Evolutionary conservation across 164 flowering plant genomes (phyloP).

Genomic region (Platanus orientalis): DNA sequence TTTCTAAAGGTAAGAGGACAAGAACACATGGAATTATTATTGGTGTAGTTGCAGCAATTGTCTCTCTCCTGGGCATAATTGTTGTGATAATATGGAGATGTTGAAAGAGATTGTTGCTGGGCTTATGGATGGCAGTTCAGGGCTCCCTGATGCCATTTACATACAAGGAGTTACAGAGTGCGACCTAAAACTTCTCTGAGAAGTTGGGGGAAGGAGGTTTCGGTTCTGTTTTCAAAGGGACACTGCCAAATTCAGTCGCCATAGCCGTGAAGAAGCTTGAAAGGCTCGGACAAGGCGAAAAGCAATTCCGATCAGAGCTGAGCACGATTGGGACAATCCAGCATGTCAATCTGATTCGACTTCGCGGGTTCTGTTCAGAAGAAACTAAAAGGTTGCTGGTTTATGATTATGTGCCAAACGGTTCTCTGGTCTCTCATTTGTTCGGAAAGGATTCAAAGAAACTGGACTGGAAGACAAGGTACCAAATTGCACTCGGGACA

Average conservation of each 20-base stretch:
- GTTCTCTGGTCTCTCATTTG: neutral
- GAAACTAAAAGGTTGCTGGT: constrained; percentile 3
- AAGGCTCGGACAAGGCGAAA: neutral
- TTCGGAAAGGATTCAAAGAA: neutral
- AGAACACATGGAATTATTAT: neutral
- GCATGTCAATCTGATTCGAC: neutral
- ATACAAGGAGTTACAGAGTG: neutral
- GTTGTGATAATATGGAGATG: neutral
- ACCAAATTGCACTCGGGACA: constrained; percentile 5
- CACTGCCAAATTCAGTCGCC: neutral
- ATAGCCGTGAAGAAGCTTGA: neutral
- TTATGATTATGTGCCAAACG: neutral
- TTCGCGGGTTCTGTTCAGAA: neutral
- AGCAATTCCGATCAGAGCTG: constrained; percentile 1
- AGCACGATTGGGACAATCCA: neutral
- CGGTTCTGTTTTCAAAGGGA: constrained; percentile 1
- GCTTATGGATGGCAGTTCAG: neutral
- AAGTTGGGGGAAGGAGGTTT: constrained; percentile 1
- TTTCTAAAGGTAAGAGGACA: neutral
- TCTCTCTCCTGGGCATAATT: neutral
- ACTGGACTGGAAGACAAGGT: constrained; percentile 10
- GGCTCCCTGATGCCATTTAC: neutral
- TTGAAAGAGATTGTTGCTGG: neutral
- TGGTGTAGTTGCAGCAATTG: neutral
- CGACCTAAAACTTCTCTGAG: constrained; percentile 1